Percentiles rank a stretch among this genome's conserved stretches.
These are phyloP conservation scores for Fusarium sororula DNA, from an alignment of 2,329 filamentous ascomycete genomes.

Conservation along the genomic window DNA sequence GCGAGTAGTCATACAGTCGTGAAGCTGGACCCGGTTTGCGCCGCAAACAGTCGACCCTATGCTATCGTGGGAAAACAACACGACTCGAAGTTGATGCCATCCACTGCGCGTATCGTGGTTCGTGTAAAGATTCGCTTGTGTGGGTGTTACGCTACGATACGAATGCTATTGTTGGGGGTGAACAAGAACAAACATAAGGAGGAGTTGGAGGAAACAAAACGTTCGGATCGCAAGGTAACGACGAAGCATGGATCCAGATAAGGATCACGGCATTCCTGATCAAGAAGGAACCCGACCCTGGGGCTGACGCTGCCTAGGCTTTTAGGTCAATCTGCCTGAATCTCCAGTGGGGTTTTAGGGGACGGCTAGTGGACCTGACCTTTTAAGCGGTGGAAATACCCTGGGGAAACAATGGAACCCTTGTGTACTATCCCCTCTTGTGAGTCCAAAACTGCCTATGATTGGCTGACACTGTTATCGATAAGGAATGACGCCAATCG, in stretches of 20 bases:
- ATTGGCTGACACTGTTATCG: constrained; percentile 33
- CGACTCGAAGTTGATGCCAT: constrained; percentile 20
- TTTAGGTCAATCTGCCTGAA: constrained; percentile 27
- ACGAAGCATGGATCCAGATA: constrained; percentile 28
- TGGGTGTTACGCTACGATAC: not conserved
- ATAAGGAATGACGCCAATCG: constrained; percentile 42
- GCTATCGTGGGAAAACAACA: constrained; percentile 25
- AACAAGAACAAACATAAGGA: not conserved
- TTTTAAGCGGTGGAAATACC: constrained; percentile 19
- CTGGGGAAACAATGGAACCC: constrained; percentile 20
- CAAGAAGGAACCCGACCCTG: constrained; percentile 32
- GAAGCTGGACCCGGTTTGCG: constrained; percentile 31
- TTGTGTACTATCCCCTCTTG: not conserved
- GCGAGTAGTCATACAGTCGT: constrained; percentile 17
- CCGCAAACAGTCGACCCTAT: constrained; percentile 23
- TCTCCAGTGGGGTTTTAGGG: constrained; percentile 25
- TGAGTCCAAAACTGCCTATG: not conserved
- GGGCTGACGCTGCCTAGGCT: constrained; percentile 31
- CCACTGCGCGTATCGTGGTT: constrained; percentile 1
- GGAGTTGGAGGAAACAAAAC: constrained; percentile 13
- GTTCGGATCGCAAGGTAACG: constrained; percentile 23
- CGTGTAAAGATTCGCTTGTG: not conserved
- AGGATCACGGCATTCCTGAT: constrained; percentile 34
- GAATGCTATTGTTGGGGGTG: not conserved
- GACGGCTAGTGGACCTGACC: constrained; percentile 7